These are phyloP conservation scores for Alternaria triticina DNA, from an alignment of 2,329 filamentous ascomycete genomes.

Conservation along the genomic window DNA sequence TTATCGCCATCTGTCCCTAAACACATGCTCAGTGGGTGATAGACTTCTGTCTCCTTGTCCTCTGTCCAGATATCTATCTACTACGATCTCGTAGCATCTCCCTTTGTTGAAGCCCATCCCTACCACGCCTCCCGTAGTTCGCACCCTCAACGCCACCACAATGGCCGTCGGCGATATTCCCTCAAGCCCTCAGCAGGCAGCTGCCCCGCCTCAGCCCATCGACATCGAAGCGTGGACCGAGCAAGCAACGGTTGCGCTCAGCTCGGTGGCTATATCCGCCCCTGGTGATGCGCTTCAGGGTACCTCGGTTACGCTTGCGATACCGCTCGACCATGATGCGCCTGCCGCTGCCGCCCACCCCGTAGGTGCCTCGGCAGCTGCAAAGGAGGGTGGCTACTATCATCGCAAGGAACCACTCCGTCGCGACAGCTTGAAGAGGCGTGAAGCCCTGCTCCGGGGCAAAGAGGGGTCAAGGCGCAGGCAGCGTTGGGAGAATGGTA, in stretches of 20 bases:
- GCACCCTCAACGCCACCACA: slow-evolving; percentile 22
- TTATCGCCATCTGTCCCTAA: slow-evolving; percentile 22
- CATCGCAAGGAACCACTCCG: slow-evolving; percentile 62
- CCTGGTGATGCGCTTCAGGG: slow-evolving; percentile 51
- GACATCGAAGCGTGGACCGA: slow-evolving; percentile 58
- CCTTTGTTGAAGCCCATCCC: background rate
- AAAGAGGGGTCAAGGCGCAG: slow-evolving; percentile 88
- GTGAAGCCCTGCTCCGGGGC: slow-evolving; percentile 82
- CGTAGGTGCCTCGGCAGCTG: slow-evolving; percentile 34
- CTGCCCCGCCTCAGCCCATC: slow-evolving; percentile 36
- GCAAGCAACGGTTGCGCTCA: slow-evolving; percentile 53
- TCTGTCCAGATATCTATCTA: background rate
- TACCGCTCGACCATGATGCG: slow-evolving; percentile 71
- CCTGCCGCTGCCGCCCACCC: slow-evolving; percentile 30
- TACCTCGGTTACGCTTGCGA: slow-evolving; percentile 70
- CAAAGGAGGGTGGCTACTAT: slow-evolving; percentile 56
- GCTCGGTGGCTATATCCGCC: slow-evolving; percentile 49
- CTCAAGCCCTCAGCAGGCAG: slow-evolving; percentile 24
- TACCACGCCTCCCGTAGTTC: background rate
- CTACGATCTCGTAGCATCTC: background rate
- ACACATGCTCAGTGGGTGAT: slow-evolving; percentile 9
- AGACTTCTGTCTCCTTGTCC: background rate
- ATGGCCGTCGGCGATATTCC: slow-evolving; percentile 45
- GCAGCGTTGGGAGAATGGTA: slow-evolving; percentile 94
- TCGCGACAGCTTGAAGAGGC: slow-evolving; percentile 67